Conservation (phyloP, 306 rosid genomes). For the Benincasa hispida region DNA sequence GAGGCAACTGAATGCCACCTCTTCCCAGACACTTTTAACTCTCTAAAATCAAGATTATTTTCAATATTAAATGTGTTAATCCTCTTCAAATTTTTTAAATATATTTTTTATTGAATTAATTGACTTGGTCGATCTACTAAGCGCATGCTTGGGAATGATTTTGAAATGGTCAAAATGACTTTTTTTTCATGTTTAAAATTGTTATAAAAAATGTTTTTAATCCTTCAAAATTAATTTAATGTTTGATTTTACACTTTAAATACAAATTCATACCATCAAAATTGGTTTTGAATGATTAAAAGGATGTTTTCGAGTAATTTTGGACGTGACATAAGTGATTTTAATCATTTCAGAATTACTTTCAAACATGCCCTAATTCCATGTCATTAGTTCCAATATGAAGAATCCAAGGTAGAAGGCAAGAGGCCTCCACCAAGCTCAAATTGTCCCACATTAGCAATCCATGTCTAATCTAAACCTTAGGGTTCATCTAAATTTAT, state of each 20-base stretch:
- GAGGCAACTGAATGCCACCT: too few relatives aligned
- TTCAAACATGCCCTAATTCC: background rate
- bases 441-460: background rate
- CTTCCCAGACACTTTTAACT: background rate
- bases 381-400: background rate
- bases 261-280: too few relatives aligned
- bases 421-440: background rate
- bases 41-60: background rate
- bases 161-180: too few relatives aligned
- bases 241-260: too few relatives aligned
- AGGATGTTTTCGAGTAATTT: too few relatives aligned
- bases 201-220: too few relatives aligned
- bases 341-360: too few relatives aligned
- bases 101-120: background rate
- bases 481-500: background rate
- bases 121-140: background rate
- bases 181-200: too few relatives aligned
- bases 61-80: background rate
- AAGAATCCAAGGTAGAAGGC: background rate
- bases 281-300: too few relatives aligned
- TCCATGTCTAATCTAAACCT: background rate
- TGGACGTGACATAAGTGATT: too few relatives aligned
- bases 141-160: too few relatives aligned
- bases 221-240: too few relatives aligned
- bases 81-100: background rate